Evolutionary conservation across 1,284 basidiomycete species (phyloP), one percentile per base, ranked within the genome.

Genomic region (Naganishia sp.): DNA sequence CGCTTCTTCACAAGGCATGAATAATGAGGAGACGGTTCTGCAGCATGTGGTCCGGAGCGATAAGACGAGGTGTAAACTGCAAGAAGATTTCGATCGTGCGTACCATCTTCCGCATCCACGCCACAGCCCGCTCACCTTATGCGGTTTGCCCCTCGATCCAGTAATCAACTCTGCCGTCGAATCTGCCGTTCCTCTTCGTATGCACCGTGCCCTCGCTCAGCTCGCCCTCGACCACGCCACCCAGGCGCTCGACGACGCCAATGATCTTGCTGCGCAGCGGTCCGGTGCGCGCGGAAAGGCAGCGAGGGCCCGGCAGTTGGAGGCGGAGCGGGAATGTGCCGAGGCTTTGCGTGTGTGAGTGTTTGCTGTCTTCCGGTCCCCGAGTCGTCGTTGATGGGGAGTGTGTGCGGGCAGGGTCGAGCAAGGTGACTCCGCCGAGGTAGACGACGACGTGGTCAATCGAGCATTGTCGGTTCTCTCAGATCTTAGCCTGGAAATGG

Each of bases 201-300:
- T 39, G 36, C 36, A 39, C 36, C 4, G 6, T 3, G 36, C 36
- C 9, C 36, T 39, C 36, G 6, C 53, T 0, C 53, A 42, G 21
- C 53, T 55, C 53, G 36, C 11, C 6, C 53, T 55, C 18, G 36
- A 4, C 2, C 36, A 42, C 23, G 53, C 53, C 36, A 1, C 75
- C 65, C 73, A 78, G 36, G 76, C 82, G 55, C 73, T 86, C 6
- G 81, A 79, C 2, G 80, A 83, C 44, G 84, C 85, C 25, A 78
- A 82, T 63, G 84, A 85, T 71, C 81, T 85, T 9, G 87, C 88
- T 0, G 74, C 80, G 5, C 81, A 85, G 66, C 79, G 87, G 52
- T 86, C 84, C 31, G 87, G 88, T 0, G 83, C 86, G 9, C 65
- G 86, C 36, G 88, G 87, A 0, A 81, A 83, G 28, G 82, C 83